These are phyloP conservation scores for Aplosporella prunicola DNA, from an alignment of 2,329 filamentous ascomycete genomes.

Conservation along the genomic window DNA sequence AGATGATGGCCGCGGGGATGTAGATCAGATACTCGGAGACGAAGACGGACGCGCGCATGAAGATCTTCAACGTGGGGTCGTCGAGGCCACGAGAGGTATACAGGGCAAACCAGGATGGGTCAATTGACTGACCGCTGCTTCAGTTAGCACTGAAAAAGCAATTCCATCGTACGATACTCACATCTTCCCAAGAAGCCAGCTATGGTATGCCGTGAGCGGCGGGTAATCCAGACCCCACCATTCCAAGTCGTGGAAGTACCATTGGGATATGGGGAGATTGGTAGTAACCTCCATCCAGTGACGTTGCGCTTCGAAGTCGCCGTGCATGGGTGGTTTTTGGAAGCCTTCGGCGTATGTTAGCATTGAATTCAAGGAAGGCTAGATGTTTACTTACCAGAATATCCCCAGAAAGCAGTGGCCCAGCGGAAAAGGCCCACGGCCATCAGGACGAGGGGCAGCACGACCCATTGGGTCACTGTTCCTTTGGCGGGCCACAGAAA, in stretches of 20 bases:
- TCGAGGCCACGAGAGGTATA: conserved; percentile 74
- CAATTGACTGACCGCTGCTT: conserved; percentile 58
- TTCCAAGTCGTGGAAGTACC: conserved; percentile 94
- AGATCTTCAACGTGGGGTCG: conserved; percentile 73
- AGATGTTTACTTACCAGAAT: conserved; percentile 59
- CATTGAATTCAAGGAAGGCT: conserved; percentile 5
- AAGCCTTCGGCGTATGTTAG: conserved; percentile 46
- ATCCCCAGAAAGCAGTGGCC: conserved; percentile 87
- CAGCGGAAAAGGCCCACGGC: conserved; percentile 84
- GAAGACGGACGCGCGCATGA: conserved; percentile 88
- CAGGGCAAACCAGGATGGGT: conserved; percentile 81
- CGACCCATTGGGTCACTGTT: conserved; percentile 81
- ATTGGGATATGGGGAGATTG: conserved; percentile 80
- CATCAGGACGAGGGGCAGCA: conserved; percentile 82
- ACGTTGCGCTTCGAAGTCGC: conserved; percentile 94
- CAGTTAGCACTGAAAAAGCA: conserved; percentile 10
- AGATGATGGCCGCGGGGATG: conserved; percentile 75
- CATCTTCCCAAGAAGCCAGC: conserved; percentile 85
- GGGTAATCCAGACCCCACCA: conserved; percentile 99
- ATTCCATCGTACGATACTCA: no score
- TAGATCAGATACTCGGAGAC: conserved; percentile 86
- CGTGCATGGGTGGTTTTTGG: conserved; percentile 77
- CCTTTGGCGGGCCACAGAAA: conserved; percentile 88
- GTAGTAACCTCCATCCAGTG: conserved; percentile 99
- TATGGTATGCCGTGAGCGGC: conserved; percentile 94